Evolutionary conservation across 208 protist genomes (phyloP), one percentile per base, ranked within the genome.

Genomic region (Trypanosomatidae sp.): DNA sequence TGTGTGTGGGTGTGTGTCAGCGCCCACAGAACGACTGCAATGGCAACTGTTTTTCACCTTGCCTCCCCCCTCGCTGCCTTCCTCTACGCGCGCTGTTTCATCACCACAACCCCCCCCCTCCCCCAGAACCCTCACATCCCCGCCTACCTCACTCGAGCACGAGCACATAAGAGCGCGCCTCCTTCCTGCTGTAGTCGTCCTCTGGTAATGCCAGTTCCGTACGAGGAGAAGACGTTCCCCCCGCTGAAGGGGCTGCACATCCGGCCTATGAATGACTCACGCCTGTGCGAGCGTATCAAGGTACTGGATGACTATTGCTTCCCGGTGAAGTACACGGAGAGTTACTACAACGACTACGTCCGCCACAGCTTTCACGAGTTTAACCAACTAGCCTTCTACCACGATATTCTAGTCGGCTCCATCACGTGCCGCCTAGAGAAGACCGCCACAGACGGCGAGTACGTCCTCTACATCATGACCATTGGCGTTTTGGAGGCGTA

Each of bases 401-500:
- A 97, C 76, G 95, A 97, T 55, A 90, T 97, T 47, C 84, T 98
- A 25, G 87, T 98, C 17, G 97, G 97, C 52, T 90, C 84, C 60
- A 90, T 97, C 56, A 97, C 93, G 15, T 98, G 90, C 74, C 89
- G 95, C 15, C 77, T 98, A 17, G 92, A 98, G 81, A 62, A 56
- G 52, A 85, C 81, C 5, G 78, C 78, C 10, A 80, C 82, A 17
- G 79, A 91, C 3, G 78, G 83, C 22, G 87, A 83, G 56, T 83
- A 83, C 56, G 68, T 66, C 12, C 79, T 97, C 28, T 98, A 98
- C 85, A 93, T 98, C 73, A 98, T 98, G 95, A 98, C 94, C 43
- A 89, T 98, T 64, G 83, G 84, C 12, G 94, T 97, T 36, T 85
- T 98, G 39, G 90, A 90, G 70, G 86, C 95, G 28, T 98, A 98